Evolutionary conservation across 2,329 filamentous ascomycete genomes (phyloP), one percentile per base, ranked within the genome.

Genomic region (Fusarium liriodendri): DNA sequence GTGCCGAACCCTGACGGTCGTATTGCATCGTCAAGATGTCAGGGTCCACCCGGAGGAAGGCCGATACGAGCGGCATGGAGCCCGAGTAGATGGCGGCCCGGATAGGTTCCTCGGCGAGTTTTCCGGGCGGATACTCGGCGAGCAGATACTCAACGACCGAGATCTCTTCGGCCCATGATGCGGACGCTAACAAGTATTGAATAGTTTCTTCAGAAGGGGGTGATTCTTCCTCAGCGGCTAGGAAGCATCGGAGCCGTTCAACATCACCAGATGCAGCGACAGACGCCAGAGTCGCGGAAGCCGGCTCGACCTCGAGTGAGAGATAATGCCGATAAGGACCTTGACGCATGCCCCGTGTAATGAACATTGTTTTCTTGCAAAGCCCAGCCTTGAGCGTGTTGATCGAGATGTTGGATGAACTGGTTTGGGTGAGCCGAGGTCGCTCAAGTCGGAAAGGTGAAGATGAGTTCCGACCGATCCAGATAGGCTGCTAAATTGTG

Each of bases 11-110:
- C 10, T 62, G 57, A 7, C n/a, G 45, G 14, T 70, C 65, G 37
- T 70, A 70, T 10, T 55, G 63, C 59, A 71, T 70, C n/a, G 61
- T 64, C 25, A 72, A 38, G 11, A 67, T 55, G 13, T 59, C 37
- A 14, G 63, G 69, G 22, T 74, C 69, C 2, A 8, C 32, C 9
- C 55, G 45, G 40, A 72, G 58, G 18, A 74, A 45, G 7, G 33
- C 61, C n/a, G 33, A 42, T 22, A 70, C 55, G n/a, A 72, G n/a
- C 6, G 60, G 50, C 25, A 65, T 57, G 5, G 71, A 74, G 29
- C 69, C 69, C 9, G 63, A 45, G 42, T 70, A 58, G 10, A 72
- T 42, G 3, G 63, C 63, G 13, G 63, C 42, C 16, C 66, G 69
- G 40, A 72, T 40, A 1, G 47, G 8, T 29, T 70, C 64, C 25